A percentile compares a stretch with the other conserved stretches of the same genome.
phyloP scores from a whole-genome alignment of 768 basidiomycete genomes.

The Lyophyllum decastes region DNA sequence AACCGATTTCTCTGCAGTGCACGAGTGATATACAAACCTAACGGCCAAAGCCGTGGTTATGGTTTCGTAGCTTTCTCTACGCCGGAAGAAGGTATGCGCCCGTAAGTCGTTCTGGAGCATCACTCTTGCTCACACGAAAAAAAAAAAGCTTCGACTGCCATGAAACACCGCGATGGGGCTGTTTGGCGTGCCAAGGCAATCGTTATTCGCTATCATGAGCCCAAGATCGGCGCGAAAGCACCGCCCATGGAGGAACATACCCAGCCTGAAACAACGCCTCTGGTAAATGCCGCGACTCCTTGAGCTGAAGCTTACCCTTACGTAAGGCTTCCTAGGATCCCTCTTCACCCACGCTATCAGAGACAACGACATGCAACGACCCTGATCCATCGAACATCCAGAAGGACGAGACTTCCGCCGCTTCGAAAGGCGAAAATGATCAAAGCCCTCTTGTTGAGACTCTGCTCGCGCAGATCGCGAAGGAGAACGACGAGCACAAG shows the following conservation, averaged over 20 bases:
- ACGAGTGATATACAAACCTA: not conserved
- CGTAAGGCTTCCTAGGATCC: not conserved
- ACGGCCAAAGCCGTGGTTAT: conserved; percentile 1
- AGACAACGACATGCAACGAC: not conserved
- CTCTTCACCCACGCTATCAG: not conserved
- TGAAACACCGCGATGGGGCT: not conserved
- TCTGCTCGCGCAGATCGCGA: not conserved
- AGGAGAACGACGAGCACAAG: not conserved
- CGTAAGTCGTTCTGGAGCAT: not conserved
- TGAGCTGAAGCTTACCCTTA: not conserved
- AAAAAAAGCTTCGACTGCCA: conserved; percentile 4
- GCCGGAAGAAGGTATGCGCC: conserved; percentile 5
- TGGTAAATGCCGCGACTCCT: not conserved
- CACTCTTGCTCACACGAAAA: not conserved
- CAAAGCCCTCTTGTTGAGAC: not conserved
- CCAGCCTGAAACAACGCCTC: not conserved
- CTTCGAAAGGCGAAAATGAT: no score
- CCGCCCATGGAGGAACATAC: not conserved
- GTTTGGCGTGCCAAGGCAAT: not conserved
- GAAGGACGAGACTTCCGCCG: no score
- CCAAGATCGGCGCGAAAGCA: not conserved
- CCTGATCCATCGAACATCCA: not conserved
- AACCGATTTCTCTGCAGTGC: not conserved
- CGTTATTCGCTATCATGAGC: conserved; percentile 3
- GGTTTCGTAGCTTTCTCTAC: conserved; percentile 8